Conservation (phyloP, 768 basidiomycete genomes). For the Termitomyces sp. region DNA sequence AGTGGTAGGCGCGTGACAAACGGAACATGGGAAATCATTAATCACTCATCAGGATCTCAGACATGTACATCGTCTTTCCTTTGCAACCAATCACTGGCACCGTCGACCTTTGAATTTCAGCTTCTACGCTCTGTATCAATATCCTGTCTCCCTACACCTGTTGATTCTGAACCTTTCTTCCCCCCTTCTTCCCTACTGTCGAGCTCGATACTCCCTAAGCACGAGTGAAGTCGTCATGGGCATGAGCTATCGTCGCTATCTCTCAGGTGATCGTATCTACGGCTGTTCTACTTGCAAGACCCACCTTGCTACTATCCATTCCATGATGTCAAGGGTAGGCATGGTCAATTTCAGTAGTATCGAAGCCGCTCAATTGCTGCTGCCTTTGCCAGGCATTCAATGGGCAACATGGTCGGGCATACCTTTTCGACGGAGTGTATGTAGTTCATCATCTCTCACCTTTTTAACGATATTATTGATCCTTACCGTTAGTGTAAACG, state of each 20-base stretch:
- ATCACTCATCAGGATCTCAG: not conserved
- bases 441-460: conserved; percentile 23
- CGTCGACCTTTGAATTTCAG: conserved; percentile 18
- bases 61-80: conserved; percentile 5
- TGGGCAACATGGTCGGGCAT: conserved; percentile 93
- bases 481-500: conserved; percentile 66
- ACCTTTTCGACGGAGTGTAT: conserved; percentile 92
- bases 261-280: conserved; percentile 80
- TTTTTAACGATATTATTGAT: conserved; percentile 7
- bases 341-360: conserved; percentile 1
- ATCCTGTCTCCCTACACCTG: conserved; percentile 1
- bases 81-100: conserved; percentile 5
- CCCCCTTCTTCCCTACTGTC: not conserved
- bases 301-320: conserved; percentile 86
- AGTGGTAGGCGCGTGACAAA: conserved; percentile 11
- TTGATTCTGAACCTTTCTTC: not conserved
- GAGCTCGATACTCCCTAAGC: conserved; percentile 1
- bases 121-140: conserved; percentile 16
- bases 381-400: conserved; percentile 73
- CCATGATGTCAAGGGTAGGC: conserved; percentile 80
- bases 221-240: conserved; percentile 51
- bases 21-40: conserved; percentile 13
- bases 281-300: conserved; percentile 86
- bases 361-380: conserved; percentile 13
- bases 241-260: conserved; percentile 85